phyloP scores from a whole-genome alignment of 78 protist species.

The Dictyostelium brefeldianum region DNA sequence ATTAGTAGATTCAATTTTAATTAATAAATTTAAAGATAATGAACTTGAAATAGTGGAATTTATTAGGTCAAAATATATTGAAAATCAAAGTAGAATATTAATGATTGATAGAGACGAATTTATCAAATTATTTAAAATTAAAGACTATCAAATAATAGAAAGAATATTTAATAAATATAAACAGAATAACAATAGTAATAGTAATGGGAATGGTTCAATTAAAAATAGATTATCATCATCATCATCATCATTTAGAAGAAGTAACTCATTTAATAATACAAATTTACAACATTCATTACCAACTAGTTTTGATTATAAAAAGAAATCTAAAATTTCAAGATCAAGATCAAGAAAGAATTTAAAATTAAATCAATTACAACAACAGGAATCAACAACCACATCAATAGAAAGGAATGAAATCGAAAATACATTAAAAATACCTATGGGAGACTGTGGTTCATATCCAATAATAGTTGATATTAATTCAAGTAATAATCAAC shows the following conservation, averaged over 20 bases:
- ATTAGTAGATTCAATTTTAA: not conserved
- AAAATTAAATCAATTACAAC: too few species aligned
- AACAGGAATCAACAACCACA: too few species aligned
- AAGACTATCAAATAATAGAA: not conserved
- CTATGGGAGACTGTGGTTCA: conserved; percentile 36
- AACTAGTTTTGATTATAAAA: too few species aligned
- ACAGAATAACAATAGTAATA: not conserved
- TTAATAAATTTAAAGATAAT: conserved; percentile 26
- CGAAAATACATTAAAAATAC: conserved; percentile 6
- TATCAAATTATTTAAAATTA: conserved; percentile 17
- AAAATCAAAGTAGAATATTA: conserved; percentile 11
- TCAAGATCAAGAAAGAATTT: too few species aligned
- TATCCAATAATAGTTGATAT: not conserved
- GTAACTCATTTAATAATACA: too few species aligned
- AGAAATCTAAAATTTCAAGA: too few species aligned
- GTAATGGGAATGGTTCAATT: too few species aligned
- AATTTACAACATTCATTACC: too few species aligned
- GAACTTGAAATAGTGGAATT: conserved; percentile 32
- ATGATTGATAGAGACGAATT: conserved; percentile 15
- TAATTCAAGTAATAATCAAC: not conserved
- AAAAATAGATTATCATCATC: too few species aligned
- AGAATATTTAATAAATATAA: not conserved
- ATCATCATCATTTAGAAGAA: too few species aligned
- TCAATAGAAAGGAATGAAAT: not conserved
- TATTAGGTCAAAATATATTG: not conserved